Evolutionary conservation across 2,329 filamentous ascomycete species (phyloP), one percentile per base, ranked within the genome.

Genomic region (Elsinoe arachidis): DNA sequence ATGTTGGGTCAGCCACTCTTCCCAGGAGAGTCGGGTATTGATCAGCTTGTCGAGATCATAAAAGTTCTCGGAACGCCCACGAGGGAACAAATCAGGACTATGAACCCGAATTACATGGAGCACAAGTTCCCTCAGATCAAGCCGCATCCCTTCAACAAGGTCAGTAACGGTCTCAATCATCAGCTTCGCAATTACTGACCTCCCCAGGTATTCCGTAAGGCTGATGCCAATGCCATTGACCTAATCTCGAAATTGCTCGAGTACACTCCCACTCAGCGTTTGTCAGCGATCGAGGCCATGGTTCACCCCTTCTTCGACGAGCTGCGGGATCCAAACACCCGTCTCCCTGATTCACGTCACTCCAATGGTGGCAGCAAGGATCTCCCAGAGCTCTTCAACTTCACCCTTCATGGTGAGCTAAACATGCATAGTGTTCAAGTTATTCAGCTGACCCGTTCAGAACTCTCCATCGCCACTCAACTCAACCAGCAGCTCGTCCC

Each of bases 31-130:
- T 99, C 93, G 49, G 93, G 93, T 63, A 99, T 99, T 68, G 93
- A 99, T 71, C 93, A 99, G 72, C 79, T 99, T 51, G 93, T 99
- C 46, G 93, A 99, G 75, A 99, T 99, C 71, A 99, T 99, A 80
- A 99, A 99, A 77, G 92, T 99, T 55, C 78, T 99, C 60, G 93
- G 93, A 60, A 99, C 93, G 15, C 93, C 93, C 15, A 97, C 93
- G 35, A 83, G 93, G 63, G 93, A 99, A 73, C 93, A 99, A 74
- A 99, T 99, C 69, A 88, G 93, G 65, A 99, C 93, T 63, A 99
- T 99, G 93, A 99, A 99, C 75, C 93, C 93, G 59, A 99, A 99
- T 75, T 99, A 99, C 76, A 99, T 99, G 93, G 93, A 99, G 77
- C 93, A 99, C 78, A 97, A 97, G 78, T 99, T 99, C 75, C 93